Evolutionary conservation across 345 rosid genomes (phyloP).

Genomic region (Pistacia atlantica): DNA sequence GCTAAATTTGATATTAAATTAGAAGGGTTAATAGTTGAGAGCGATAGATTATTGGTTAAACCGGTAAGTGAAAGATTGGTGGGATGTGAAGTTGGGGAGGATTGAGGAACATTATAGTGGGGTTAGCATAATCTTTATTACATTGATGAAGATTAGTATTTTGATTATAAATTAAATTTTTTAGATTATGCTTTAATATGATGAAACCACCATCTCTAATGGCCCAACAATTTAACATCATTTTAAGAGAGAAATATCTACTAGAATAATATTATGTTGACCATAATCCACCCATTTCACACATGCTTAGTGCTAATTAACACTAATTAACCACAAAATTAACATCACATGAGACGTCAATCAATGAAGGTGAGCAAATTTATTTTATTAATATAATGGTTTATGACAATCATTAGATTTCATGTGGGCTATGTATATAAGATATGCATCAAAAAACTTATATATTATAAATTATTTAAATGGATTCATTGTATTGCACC

Average conservation of each 20-base stretch:
- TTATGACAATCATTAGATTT: conserved; percentile 28
- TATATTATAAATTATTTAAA: background rate
- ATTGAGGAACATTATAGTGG: conserved; percentile 17
- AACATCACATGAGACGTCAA: conserved; percentile 15
- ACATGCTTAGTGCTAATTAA: conserved; percentile 15
- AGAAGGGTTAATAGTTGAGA: no score
- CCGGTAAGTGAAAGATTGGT: background rate
- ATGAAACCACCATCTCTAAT: conserved; percentile 32
- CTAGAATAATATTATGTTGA: conserved; percentile 23
- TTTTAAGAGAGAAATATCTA: conserved; percentile 16
- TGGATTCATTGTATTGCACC: conserved; percentile 11
- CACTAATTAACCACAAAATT: conserved; percentile 6
- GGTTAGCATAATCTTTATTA: conserved; percentile 30
- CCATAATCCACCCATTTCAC: conserved; percentile 16
- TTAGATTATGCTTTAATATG: conserved; percentile 9
- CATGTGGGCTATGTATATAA: conserved; percentile 29
- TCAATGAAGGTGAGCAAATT: conserved; percentile 22
- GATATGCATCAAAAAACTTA: conserved; percentile 18
- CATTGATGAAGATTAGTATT: conserved; percentile 14
- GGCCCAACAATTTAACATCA: conserved; percentile 35
- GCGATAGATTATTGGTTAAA: no score
- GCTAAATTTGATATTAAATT: no score
- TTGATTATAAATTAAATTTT: background rate
- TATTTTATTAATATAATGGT: background rate
- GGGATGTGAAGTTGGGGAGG: conserved; percentile 15